Percentiles rank a stretch among this genome's conserved stretches.
phyloP scores from a whole-genome alignment of 176 grass and related monocot genomes.

The Aegilops umbellulata region DNA sequence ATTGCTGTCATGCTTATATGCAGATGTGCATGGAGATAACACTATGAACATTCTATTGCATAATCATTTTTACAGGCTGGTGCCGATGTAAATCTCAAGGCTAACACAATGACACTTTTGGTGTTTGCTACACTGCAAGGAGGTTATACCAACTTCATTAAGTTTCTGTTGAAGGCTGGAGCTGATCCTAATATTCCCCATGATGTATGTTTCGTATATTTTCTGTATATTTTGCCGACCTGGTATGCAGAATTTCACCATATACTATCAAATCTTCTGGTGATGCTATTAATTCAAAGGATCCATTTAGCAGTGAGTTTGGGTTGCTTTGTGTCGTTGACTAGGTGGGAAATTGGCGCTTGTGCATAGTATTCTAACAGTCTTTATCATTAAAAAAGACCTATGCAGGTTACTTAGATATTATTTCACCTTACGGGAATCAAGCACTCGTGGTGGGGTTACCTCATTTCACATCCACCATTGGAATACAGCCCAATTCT shows the following conservation, averaged over 20 bases:
- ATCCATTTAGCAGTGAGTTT: background rate
- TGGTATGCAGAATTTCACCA: background rate
- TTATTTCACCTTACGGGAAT: background rate
- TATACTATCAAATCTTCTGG: background rate
- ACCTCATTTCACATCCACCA: background rate
- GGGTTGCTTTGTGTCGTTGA: background rate
- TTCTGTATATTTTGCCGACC: background rate
- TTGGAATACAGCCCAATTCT: background rate
- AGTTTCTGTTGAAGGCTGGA: constrained; percentile 38
- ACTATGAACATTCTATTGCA: background rate
- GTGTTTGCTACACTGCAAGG: background rate
- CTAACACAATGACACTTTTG: background rate
- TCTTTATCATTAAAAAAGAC: background rate
- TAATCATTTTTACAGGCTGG: constrained; percentile 38
- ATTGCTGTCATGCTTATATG: no score
- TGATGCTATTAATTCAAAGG: background rate
- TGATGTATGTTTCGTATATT: constrained; percentile 33
- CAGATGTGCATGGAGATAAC: no score
- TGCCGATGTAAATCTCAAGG: constrained; percentile 37
- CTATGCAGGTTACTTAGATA: background rate
- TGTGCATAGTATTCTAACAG: background rate
- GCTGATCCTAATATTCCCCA: constrained; percentile 43
- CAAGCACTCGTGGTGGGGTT: background rate
- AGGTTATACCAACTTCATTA: constrained; percentile 32
- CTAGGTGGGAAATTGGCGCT: background rate